A percentile compares a stretch with the other conserved stretches of the same genome.
Evolutionary conservation across 805 yeast genomes (phyloP).

Genomic region (Candida sanyiensis): DNA sequence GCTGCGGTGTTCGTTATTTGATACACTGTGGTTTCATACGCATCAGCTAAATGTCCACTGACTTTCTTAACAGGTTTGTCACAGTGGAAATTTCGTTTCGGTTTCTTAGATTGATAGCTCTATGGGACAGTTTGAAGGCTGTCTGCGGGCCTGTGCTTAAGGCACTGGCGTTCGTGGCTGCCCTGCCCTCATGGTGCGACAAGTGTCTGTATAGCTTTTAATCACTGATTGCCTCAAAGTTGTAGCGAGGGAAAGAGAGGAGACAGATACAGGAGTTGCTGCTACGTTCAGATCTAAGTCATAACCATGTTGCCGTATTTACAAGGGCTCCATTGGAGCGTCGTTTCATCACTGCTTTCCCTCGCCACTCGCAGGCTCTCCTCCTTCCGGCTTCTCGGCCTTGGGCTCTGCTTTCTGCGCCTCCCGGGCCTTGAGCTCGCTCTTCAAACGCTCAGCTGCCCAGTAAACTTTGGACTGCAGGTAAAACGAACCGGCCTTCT

Average conservation of each 20-base stretch:
- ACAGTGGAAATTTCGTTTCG: conserved; percentile 72
- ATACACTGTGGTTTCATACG: conserved; percentile 25
- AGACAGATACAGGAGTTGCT: background rate
- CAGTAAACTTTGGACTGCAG: conserved; percentile 88
- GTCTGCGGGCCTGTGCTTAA: conserved; percentile 18
- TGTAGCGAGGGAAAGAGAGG: too few species aligned
- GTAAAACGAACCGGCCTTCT: conserved; percentile 94
- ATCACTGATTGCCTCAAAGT: background rate
- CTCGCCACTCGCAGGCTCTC: conserved; percentile 10
- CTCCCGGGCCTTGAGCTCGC: conserved; percentile 61
- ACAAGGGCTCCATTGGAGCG: background rate
- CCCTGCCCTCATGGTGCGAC: conserved; percentile 28
- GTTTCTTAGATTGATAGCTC: conserved; percentile 52
- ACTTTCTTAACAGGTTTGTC: conserved; percentile 67
- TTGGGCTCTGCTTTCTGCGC: conserved; percentile 27
- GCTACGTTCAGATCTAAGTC: background rate
- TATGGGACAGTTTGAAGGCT: conserved; percentile 25
- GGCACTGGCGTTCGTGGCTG: conserved; percentile 19
- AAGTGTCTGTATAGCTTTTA: conserved; percentile 10
- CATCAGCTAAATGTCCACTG: conserved; percentile 65
- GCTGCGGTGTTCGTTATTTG: conserved; percentile 24
- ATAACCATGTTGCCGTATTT: conserved; percentile 1
- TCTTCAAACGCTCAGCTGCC: conserved; percentile 86
- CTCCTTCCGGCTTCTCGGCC: conserved; percentile 10
- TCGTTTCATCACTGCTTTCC: conserved; percentile 7